phyloP scores from a whole-genome alignment of 805 yeast species.

The Groenewaldozyma tartarivorans region DNA sequence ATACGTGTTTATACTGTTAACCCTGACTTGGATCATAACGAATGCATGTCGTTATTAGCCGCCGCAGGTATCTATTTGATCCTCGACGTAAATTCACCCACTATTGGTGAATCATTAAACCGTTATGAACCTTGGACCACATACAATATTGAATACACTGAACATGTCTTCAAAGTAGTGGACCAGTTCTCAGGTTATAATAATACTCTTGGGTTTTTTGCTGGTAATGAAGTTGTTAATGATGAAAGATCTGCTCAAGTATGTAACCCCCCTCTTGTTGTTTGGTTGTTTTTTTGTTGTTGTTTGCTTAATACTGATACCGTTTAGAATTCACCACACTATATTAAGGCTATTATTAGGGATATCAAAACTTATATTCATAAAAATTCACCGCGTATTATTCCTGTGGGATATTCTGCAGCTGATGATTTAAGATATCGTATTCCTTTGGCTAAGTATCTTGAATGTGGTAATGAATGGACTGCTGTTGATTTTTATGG shows the following conservation, averaged over 20 bases:
- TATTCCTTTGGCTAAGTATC: slow-evolving; percentile 63
- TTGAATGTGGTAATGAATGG: slow-evolving; percentile 62
- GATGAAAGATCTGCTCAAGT: slow-evolving; percentile 59
- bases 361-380: slow-evolving; percentile 71
- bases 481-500: slow-evolving; percentile 62
- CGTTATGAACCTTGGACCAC: slow-evolving; percentile 92
- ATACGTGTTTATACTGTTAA: slow-evolving; percentile 82
- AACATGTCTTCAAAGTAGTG: slow-evolving; percentile 68
- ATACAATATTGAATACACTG: slow-evolving; percentile 59
- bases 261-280: too few relatives aligned
- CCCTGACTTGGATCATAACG: slow-evolving; percentile 73
- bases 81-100: slow-evolving; percentile 85
- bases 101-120: slow-evolving; percentile 67
- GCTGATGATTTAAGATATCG: slow-evolving; percentile 84
- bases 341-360: slow-evolving; percentile 65
- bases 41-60: slow-evolving; percentile 86
- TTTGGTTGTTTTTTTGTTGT: too few relatives aligned
- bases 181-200: slow-evolving; percentile 77
- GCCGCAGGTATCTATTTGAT: slow-evolving; percentile 87
- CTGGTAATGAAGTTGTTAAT: slow-evolving; percentile 89
- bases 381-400: slow-evolving; percentile 46
- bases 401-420: slow-evolving; percentile 94
- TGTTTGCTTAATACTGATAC: too few relatives aligned
- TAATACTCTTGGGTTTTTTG: slow-evolving; percentile 91
- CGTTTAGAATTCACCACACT: slow-evolving; percentile 58